Evolutionary conservation across 805 yeast genomes (phyloP), one percentile per base, ranked within the genome.

Genomic region (Monosporozyma yasuniensis): DNA sequence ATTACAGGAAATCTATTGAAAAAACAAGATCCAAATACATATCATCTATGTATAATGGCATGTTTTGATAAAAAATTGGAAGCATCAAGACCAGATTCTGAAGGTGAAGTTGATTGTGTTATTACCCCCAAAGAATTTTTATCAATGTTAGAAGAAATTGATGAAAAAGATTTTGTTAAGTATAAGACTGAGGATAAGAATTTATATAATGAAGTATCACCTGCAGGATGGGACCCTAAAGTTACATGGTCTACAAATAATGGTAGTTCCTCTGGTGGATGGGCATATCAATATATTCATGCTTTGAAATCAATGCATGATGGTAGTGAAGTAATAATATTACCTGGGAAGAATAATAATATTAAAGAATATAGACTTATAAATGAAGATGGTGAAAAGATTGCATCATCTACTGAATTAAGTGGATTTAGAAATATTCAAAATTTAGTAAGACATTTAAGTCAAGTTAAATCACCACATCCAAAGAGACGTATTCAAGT

Each of bases 61-160:
- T 91, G 98, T 60, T 93, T 93, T 65, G 99, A 93, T 66, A 93
- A 93, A 69, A 93, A 93, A 66, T 74, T 90, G 41, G 99, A 93
- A 69, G 93, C 96, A 25, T 89, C 96, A 3, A 75, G 98, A 53
- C 83, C 86, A 0, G 96, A 87, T 55, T 70, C 74, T 47, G 72
- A 68, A 18, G 65, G 69, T 10, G 96, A 88, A 60, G 97, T 93
- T 11, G 97, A 93, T 64, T 87, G 96, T 70, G 99, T 93, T 3
- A 77, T 93, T 21, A 93, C 99, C 0, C 89, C 98, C 11, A 83
- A 80, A 57, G 99, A 93, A 62, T 68, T 93, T 37, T 75, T 90
- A 1, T 85, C 86, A 51, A 67, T 93, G 66, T 62, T 88, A 42
- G 77, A 77, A 28, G 42, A 39, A 66, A 18, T 38, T 7, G 22